Base-by-base conservation (phyloP, 2,329 filamentous ascomycete genomes). In the Thielaviopsis musarum region DNA sequence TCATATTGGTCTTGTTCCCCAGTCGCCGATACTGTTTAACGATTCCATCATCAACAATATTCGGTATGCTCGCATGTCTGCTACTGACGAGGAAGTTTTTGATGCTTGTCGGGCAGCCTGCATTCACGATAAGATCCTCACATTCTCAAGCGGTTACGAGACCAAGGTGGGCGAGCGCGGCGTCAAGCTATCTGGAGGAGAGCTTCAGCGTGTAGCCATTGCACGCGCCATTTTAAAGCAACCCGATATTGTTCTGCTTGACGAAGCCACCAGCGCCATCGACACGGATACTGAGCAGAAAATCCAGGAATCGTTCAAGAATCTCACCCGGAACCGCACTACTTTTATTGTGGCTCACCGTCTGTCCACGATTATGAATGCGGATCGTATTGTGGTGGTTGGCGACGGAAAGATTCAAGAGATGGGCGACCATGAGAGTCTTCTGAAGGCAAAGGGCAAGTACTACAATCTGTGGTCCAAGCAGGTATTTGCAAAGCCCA, bases 221-320 rank as follows among this genome's bases (percentile, higher is more conserved):
- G 83, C 83, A 7, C 80, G 87, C 26, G 85, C 87, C 1, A 78
- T 91, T 54, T 73, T 91, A 64, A 87, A 88, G 69, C 78, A 80
- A 61, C 86, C 87, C 0, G 82, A 87, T 59, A 83, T 91, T 62
- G 81, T 91, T 10, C 76, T 91, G 48, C 76, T 91, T 0, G 87
- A 91, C 64, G 87, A 91, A 69, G 84, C 87, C 1, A 90, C 88
- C 3, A 88, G 85, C 45, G 83, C 87, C 6, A 83, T 91, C 61
- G 83, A 88, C 62, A 84, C 83, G 0, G 80, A 83, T 38, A 85
- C 82, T 1, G 83, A 86, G 68, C 79, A 81, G 59, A 79, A 81
- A 64, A 85, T 85, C 53, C 83, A 85, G 64, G 73, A 78, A 34
- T 83, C 82, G 0, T 76, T 86, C 58, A 72, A 72, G 60, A 73